Evolutionary conservation across 352 stramenopile species (phyloP), one percentile per base, ranked within the genome.

Genomic region (Globisporangium barbulae): DNA sequence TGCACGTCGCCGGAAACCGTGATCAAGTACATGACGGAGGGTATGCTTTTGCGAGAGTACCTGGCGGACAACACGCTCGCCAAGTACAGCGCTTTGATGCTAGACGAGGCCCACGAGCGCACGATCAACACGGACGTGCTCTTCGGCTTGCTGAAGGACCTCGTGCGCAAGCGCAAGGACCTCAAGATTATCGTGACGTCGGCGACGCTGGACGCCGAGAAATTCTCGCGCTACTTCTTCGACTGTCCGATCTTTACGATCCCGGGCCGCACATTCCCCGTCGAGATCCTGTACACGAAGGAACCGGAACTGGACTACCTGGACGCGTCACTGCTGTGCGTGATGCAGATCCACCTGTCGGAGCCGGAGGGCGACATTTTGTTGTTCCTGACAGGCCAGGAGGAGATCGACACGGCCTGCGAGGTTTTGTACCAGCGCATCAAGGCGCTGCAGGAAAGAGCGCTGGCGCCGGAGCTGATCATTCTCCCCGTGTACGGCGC

Each of bases 11-110:
- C 79, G 2, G 83, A 98, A 59, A 99, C 97, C 1, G 89, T 98
- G 55, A 99, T 99, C 71, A 99, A 99, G 82, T 99, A 99, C 77
- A 99, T 99, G 97, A 99, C 97, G 2, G 98, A 99, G 80, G 98
- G 98, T 78, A 99, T 99, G 97, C 75, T 99, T 1, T 89, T 99
- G 78, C 89, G 98, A 68, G 98, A 99, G 75, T 99, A 99, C 72
- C 80, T 99, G 15, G 93, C 94, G 5, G 97, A 99, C 79, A 85
- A 94, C 31, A 89, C 96, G 53, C 77, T 99, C 22, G 93, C 84
- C n/a, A 90, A 96, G 61, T 98, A 98, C 72, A 89, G 81, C 25
- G 94, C 93, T 5, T 69, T 99, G 41, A 98, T 99, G 69, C 97
- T 99, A 42, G 97, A 96, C 70, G 98, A 99, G 85, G 97, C 97